Evolutionary conservation across 2,329 filamentous ascomycete genomes (phyloP).

Genomic region (Penicillium sp.): DNA sequence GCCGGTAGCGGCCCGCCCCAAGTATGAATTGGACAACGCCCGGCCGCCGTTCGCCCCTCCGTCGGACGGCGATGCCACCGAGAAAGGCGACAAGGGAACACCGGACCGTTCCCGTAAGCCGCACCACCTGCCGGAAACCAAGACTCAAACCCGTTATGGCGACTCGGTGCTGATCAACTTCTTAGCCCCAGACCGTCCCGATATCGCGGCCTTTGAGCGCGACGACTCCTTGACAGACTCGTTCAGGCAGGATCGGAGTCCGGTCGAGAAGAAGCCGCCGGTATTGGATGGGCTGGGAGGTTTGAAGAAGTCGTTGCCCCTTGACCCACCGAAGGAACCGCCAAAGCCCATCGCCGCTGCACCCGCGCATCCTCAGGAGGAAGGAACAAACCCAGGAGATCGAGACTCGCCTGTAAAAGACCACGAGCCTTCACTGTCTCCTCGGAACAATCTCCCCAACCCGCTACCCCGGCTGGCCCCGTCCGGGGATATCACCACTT

Average conservation of each 20-base stretch:
- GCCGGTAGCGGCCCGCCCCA: conserved; percentile 34
- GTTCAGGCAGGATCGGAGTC: conserved; percentile 30
- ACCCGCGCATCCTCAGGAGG: background rate
- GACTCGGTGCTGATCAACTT: conserved; percentile 64
- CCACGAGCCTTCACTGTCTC: background rate
- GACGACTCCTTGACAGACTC: conserved; percentile 51
- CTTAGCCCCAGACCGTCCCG: conserved; percentile 67
- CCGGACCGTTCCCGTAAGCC: conserved; percentile 42
- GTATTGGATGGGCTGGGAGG: background rate
- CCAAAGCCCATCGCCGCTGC: conserved; percentile 1
- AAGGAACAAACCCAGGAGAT: background rate
- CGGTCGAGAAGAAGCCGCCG: background rate
- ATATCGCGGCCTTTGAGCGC: conserved; percentile 65
- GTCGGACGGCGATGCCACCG: conserved; percentile 22
- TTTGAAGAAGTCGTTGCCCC: too few species aligned
- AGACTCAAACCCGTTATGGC: conserved; percentile 60
- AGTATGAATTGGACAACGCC: conserved; percentile 36
- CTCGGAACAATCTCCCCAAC: conserved; percentile 1
- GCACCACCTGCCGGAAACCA: conserved; percentile 32
- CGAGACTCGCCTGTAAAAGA: background rate
- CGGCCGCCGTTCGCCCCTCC: conserved; percentile 41
- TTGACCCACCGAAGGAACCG: too few species aligned
- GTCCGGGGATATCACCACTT: conserved; percentile 1
- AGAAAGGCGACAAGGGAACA: conserved; percentile 35
- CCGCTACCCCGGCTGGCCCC: conserved; percentile 9